Conservation (phyloP, 495 filamentous ascomycete genomes). For the Penicillium chermesinum region DNA sequence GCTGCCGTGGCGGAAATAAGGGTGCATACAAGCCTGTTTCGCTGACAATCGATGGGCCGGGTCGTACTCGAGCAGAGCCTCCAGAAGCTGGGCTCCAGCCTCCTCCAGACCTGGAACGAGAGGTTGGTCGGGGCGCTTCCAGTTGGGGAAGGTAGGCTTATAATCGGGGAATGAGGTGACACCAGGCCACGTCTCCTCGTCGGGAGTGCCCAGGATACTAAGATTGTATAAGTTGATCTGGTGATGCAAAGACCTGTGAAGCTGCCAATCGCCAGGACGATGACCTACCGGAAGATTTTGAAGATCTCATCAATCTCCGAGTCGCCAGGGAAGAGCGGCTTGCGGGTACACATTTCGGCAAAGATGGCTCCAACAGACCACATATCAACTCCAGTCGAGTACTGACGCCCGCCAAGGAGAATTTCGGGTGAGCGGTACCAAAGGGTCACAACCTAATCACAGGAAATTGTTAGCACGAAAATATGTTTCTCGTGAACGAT, state of each 20-base stretch:
- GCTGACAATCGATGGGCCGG: constrained; percentile 89
- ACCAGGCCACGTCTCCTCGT: constrained; percentile 85
- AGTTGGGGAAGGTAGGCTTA: constrained; percentile 95
- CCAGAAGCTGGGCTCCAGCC: constrained; percentile 81
- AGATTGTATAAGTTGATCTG: not conserved
- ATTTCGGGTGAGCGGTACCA: constrained; percentile 99
- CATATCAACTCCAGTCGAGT: constrained; percentile 98
- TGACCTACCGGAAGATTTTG: constrained; percentile 88
- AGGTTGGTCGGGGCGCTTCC: constrained; percentile 64
- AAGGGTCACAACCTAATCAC: constrained; percentile 76
- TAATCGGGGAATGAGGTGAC: constrained; percentile 97
- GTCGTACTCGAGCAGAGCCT: constrained; percentile 87
- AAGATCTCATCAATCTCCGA: constrained; percentile 99
- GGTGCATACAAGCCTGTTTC: constrained; percentile 88
- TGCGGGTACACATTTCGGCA: constrained; percentile 98
- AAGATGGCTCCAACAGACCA: constrained; percentile 99
- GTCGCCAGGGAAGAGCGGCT: constrained; percentile 95
- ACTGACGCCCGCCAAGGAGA: constrained; percentile 92
- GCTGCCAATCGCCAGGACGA: not conserved
- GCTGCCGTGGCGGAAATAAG: constrained; percentile 79
- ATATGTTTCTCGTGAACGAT: not conserved
- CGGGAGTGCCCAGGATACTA: constrained; percentile 87
- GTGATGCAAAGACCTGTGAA: not conserved
- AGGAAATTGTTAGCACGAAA: not conserved
- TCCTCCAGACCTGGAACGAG: constrained; percentile 64